Conservation (phyloP, 768 basidiomycete genomes). For the Lactarius psammicola region DNA sequence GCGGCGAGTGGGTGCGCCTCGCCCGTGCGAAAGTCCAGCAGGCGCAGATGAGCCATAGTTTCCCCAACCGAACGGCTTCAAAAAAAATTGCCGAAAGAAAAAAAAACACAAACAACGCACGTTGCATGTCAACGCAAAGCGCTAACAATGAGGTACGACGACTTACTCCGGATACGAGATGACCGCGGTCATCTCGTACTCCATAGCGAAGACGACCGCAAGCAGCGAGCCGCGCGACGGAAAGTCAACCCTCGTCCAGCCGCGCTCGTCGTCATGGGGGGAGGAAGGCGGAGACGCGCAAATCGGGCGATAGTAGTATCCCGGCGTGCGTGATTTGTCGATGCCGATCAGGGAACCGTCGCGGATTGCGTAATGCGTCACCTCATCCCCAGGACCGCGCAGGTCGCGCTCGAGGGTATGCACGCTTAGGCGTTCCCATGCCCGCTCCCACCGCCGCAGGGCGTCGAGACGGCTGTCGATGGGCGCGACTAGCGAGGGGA, state of each 20-base stretch:
- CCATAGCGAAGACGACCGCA: not conserved
- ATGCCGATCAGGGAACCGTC: not conserved
- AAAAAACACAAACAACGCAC: no score
- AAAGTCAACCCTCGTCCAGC: not conserved
- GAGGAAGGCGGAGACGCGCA: no score
- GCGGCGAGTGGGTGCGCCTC: not conserved
- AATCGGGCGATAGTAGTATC: not conserved
- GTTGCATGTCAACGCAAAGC: not conserved
- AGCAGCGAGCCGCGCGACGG: not conserved
- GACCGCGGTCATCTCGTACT: slow-evolving; percentile 1
- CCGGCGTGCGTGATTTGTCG: not conserved
- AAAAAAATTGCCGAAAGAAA: no score
- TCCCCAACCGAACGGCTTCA: slow-evolving; percentile 2
- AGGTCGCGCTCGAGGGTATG: not conserved
- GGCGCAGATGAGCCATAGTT: not conserved
- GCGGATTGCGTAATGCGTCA: not conserved
- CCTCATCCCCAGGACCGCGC: not conserved
- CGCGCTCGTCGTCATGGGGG: not conserved
- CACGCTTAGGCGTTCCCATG: not conserved
- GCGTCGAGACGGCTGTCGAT: not conserved
- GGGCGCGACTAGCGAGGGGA: not conserved
- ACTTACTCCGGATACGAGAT: not conserved
- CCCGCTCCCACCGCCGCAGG: not conserved
- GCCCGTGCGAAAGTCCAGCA: not conserved
- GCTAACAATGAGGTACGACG: not conserved